phyloP scores from a whole-genome alignment of 2,329 filamentous ascomycete species.

The Coleophoma eucalyptorum region DNA sequence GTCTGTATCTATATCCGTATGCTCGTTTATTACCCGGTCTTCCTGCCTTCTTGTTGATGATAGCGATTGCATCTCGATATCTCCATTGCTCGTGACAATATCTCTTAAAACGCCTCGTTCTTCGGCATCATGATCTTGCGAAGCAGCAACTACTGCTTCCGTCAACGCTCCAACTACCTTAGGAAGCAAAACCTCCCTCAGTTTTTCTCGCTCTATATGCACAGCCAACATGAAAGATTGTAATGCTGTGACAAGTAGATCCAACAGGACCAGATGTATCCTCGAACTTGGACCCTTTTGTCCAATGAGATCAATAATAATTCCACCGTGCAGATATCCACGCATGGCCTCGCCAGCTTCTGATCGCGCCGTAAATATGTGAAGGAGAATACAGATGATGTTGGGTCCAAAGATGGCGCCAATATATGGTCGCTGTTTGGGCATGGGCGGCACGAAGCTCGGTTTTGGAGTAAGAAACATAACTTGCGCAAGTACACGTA shows the following conservation, averaged over 20 bases:
- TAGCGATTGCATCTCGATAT: constrained; percentile 24
- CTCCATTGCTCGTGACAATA: constrained; percentile 12
- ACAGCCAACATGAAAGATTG: constrained; percentile 64
- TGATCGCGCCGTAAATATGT: constrained; percentile 51
- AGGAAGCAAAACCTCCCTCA: constrained; percentile 23
- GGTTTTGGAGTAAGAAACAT: constrained; percentile 60
- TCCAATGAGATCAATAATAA: constrained; percentile 65
- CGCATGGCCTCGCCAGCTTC: constrained; percentile 56
- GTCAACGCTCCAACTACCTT: constrained; percentile 7
- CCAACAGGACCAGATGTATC: constrained; percentile 50
- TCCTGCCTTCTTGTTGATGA: not conserved
- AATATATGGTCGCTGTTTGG: constrained; percentile 51
- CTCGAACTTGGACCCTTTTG: constrained; percentile 58
- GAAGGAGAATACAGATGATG: constrained; percentile 55
- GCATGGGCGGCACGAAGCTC: constrained; percentile 49
- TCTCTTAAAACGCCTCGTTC: constrained; percentile 25
- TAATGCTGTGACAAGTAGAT: constrained; percentile 50
- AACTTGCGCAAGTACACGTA: constrained; percentile 56
- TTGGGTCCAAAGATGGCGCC: constrained; percentile 56
- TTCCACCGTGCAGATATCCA: constrained; percentile 64
- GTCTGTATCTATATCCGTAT: constrained; percentile 8
- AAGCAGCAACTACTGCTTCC: constrained; percentile 9
- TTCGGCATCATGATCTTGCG: constrained; percentile 26
- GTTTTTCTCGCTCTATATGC: constrained; percentile 54
- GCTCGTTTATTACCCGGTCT: not conserved